Evolutionary conservation across 1,284 basidiomycete species (phyloP).

Genomic region (Pulveroboletus ridleyi): DNA sequence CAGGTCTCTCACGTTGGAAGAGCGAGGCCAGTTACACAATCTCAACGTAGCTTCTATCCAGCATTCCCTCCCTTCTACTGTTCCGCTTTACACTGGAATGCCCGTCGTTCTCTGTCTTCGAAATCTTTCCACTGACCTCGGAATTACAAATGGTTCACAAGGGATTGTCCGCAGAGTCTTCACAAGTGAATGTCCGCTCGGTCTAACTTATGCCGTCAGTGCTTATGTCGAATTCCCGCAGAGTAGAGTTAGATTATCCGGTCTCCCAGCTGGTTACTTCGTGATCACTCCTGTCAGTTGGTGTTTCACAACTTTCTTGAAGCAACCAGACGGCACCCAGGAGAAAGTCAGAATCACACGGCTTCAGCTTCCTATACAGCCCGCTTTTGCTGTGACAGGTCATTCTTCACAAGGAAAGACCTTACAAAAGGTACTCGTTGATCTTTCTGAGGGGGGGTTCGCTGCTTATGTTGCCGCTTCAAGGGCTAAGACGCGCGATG

Average conservation of each 20-base stretch:
- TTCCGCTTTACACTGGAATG: slow-evolving; percentile 34
- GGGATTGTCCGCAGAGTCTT: slow-evolving; percentile 19
- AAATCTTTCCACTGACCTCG: slow-evolving; percentile 40
- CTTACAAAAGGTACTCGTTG: not conserved
- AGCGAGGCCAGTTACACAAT: not conserved
- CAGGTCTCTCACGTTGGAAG: not conserved
- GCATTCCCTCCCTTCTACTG: slow-evolving; percentile 18
- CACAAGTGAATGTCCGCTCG: too few relatives aligned
- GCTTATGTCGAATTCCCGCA: not conserved
- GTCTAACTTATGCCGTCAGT: too few relatives aligned
- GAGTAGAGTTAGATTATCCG: not conserved
- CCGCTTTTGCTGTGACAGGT: not conserved
- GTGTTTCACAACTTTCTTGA: not conserved
- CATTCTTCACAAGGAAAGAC: slow-evolving; percentile 9
- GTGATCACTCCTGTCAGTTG: not conserved
- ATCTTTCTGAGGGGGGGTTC: not conserved
- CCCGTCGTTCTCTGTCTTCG: slow-evolving; percentile 32
- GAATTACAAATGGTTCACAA: slow-evolving; percentile 38
- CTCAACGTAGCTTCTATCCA: not conserved
- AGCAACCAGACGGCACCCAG: not conserved
- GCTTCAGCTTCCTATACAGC: not conserved
- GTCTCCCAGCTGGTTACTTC: not conserved
- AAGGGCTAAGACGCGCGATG: not conserved
- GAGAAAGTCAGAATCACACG: not conserved
- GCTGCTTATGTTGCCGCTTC: too few relatives aligned